Conservation (phyloP, 495 filamentous ascomycete species). For the Xylaria flabelliformis region DNA sequence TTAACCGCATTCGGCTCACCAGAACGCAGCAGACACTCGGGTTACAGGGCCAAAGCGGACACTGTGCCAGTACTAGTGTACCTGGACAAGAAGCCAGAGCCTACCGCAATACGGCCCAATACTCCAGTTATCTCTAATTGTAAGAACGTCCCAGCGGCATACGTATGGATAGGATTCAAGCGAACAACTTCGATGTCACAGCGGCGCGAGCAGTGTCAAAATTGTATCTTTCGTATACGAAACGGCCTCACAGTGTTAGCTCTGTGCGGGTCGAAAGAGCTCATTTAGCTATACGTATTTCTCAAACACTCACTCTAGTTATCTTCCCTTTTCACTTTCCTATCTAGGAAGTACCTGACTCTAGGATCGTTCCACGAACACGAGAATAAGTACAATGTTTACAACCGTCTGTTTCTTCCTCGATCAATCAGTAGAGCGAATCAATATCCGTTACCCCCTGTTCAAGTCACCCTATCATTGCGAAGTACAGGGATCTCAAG, state of each 20-base stretch:
- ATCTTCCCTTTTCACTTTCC: constrained; percentile 2
- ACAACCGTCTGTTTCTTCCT: constrained; percentile 2
- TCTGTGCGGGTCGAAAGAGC: neutral
- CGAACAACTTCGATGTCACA: neutral
- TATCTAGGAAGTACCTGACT: constrained; percentile 9
- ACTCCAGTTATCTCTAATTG: neutral
- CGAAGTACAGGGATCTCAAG: constrained; percentile 12
- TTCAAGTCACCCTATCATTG: constrained; percentile 16
- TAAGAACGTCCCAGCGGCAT: neutral
- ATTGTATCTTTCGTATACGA: constrained; percentile 6
- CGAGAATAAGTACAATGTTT: neutral
- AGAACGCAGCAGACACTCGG: neutral
- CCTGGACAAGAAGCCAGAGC: neutral
- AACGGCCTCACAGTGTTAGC: neutral
- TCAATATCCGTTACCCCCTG: neutral
- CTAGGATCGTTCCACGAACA: neutral
- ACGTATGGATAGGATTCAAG: neutral
- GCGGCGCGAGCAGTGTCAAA: neutral
- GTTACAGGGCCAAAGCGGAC: neutral
- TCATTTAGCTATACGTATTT: neutral
- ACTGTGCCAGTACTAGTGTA: constrained; percentile 16
- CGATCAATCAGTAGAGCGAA: neutral
- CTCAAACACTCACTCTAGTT: neutral
- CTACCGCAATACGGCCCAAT: neutral
- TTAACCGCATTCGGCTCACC: constrained; percentile 2